Evolutionary conservation across 148 eudicot genomes (phyloP).

Genomic region (Pharnaceum exiguum): DNA sequence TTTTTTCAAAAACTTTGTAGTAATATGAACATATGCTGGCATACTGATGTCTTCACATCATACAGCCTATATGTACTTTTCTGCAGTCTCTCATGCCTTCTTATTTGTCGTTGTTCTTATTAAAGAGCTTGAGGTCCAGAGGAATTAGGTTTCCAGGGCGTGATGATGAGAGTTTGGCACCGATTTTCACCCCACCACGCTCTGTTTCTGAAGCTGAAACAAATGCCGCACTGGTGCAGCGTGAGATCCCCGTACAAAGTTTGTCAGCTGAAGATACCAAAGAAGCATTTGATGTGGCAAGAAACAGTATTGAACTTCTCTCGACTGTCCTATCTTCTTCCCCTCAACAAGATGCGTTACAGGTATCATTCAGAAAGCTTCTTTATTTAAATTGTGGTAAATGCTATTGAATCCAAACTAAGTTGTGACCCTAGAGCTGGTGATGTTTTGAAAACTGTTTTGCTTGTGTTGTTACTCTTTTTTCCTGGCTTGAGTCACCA

Average conservation of each 20-base stretch:
- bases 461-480: too few species aligned
- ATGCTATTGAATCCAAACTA: too few species aligned
- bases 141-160: slow-evolving; percentile 97
- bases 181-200: slow-evolving; percentile 85
- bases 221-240: slow-evolving; percentile 43
- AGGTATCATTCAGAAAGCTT: slow-evolving; percentile 41
- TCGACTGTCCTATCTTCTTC: slow-evolving; percentile 89
- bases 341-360: slow-evolving; percentile 82
- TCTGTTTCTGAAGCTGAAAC: slow-evolving; percentile 62
- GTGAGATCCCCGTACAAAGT: slow-evolving; percentile 53
- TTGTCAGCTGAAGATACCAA: slow-evolving; percentile 82
- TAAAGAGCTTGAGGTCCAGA: slow-evolving; percentile 85
- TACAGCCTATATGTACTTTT: not conserved
- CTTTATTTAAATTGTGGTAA: not conserved
- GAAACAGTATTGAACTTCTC: slow-evolving; percentile 86
- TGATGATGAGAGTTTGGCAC: slow-evolving; percentile 87
- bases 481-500: too few species aligned
- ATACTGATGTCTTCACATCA: not conserved
- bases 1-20: not conserved
- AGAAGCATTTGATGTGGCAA: slow-evolving; percentile 97
- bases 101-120: slow-evolving; percentile 7
- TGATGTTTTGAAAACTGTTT: too few species aligned
- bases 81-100: not conserved
- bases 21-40: not conserved
- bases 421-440: too few species aligned